Base-by-base conservation (phyloP, 208 protist species). In the Novymonas esmeraldas region DNA sequence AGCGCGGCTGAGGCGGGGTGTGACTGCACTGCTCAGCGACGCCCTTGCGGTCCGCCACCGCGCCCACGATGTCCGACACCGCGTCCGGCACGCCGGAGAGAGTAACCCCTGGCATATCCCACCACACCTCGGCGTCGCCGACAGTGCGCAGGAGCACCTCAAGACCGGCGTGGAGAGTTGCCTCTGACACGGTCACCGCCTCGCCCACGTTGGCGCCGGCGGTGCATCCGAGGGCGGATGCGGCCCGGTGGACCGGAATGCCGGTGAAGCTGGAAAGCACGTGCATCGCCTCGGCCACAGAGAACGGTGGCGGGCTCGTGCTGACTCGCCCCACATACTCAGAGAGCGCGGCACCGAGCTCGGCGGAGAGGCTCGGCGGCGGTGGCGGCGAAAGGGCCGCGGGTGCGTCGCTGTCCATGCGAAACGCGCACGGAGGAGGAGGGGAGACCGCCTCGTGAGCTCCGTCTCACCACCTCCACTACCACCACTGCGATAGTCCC, bases 231-330 rank as follows among this genome's bases (percentile, higher is more conserved):
- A 77, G 50, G 0, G 42, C 26, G n/a, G 54, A 22, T 13, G 29
- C 1, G 14, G 62, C 55, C 14, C 55, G 9, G 18, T 51, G 28
- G 34, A 24, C 26, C 10, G 60, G 34, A 16, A 52, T 46, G 22
- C 52, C 45, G 16, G 60, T 64, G 24, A 77, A 67, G 22, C 20
- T 39, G 22, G 44, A 54, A 7, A 77, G 55, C 33, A 57, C 5
- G 18, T 52, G 14, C 0, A 55, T 34, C 20, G 63, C 50, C 20
- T 58, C 39, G 31, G 20, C 2, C 20, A 49, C 10, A 3, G 64
- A 42, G 33, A 76, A 56, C 14, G 20, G 24, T 5, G 24, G 14
- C 1, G 28, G 13, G 26, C 29, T 20, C 4, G 58, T 48, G 22
- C 2, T 44, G 18, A 6, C 3, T 2, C 0, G 2, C 1, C 50